A percentile compares a stretch with the other conserved stretches of the same genome.
Evolutionary conservation across 208 protist genomes (phyloP).

Genomic region (Blechomonas ayalai): DNA sequence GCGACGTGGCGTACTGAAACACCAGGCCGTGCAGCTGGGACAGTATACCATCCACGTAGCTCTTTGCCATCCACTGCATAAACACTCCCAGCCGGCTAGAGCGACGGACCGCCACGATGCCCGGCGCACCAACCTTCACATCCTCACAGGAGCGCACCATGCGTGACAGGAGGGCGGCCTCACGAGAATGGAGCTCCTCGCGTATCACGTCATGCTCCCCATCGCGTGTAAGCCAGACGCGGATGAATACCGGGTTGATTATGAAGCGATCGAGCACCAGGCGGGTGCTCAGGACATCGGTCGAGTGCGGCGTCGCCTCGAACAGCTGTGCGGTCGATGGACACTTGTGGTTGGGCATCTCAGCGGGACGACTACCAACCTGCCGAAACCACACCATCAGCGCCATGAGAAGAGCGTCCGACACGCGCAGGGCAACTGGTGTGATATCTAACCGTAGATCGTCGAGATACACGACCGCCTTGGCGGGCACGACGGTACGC

Average conservation of each 20-base stretch:
- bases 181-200: conserved; percentile 49
- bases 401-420: conserved; percentile 66
- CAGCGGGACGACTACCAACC: too few species aligned
- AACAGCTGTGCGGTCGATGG: conserved; percentile 36
- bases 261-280: conserved; percentile 80
- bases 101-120: conserved; percentile 55
- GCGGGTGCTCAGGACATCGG: conserved; percentile 51
- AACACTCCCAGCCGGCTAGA: conserved; percentile 48
- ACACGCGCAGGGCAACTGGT: conserved; percentile 69
- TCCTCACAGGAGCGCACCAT: conserved; percentile 77
- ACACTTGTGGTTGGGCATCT: conserved; percentile 17
- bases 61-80: conserved; percentile 59
- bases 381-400: conserved; percentile 31
- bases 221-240: conserved; percentile 78
- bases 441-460: conserved; percentile 72
- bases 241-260: conserved; percentile 76
- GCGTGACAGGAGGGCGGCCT: conserved; percentile 79
- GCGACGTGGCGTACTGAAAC: conserved; percentile 83
- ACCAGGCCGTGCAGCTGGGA: conserved; percentile 59
- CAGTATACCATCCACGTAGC: conserved; percentile 61
- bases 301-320: conserved; percentile 34
- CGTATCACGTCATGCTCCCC: conserved; percentile 76
- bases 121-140: conserved; percentile 60
- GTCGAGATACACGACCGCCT: conserved; percentile 52
- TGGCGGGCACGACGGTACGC: conserved; percentile 40